These are phyloP conservation scores for Schizosaccharomyces osmophilus DNA, from an alignment of 805 yeast species.

Conservation along the genomic window DNA sequence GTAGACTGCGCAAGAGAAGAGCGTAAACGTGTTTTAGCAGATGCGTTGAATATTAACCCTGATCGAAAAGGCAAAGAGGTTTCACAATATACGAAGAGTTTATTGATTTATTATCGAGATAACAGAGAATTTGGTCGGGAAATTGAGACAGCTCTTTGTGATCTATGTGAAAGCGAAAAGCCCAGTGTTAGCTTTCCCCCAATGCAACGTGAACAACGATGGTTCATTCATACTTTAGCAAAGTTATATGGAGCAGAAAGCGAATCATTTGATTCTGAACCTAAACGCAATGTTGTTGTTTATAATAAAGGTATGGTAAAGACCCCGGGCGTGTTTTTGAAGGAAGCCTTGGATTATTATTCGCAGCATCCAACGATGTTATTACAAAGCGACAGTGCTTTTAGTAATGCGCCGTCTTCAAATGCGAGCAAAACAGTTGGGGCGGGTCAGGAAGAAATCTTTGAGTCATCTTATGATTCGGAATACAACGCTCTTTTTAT, in stretches of 20 bases:
- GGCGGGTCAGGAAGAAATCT: neutral
- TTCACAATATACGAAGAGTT: neutral
- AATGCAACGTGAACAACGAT: slow-evolving; percentile 45
- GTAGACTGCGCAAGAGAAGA: slow-evolving; percentile 37
- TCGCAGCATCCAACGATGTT: neutral
- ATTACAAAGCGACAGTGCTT: neutral
- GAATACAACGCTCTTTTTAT: neutral
- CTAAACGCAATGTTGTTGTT: slow-evolving; percentile 46
- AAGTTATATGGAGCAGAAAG: slow-evolving; percentile 31
- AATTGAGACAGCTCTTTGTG: slow-evolving; percentile 25
- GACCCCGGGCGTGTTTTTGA: neutral
- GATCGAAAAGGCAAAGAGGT: neutral
- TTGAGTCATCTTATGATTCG: neutral
- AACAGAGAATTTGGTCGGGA: slow-evolving; percentile 45
- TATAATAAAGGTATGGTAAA: neutral
- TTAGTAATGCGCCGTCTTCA: neutral
- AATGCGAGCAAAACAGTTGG: neutral
- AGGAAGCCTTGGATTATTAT: neutral
- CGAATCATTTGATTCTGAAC: slow-evolving; percentile 65
- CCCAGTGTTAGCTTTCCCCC: slow-evolving; percentile 38
- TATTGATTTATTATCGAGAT: neutral
- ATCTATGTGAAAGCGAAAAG: slow-evolving; percentile 9
- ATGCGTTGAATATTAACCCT: slow-evolving; percentile 23
- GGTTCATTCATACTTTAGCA: slow-evolving; percentile 46
- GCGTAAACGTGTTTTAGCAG: slow-evolving; percentile 36